These are phyloP conservation scores for Coffea canephora DNA, from an alignment of 257 asterid species.

Conservation along the genomic window DNA sequence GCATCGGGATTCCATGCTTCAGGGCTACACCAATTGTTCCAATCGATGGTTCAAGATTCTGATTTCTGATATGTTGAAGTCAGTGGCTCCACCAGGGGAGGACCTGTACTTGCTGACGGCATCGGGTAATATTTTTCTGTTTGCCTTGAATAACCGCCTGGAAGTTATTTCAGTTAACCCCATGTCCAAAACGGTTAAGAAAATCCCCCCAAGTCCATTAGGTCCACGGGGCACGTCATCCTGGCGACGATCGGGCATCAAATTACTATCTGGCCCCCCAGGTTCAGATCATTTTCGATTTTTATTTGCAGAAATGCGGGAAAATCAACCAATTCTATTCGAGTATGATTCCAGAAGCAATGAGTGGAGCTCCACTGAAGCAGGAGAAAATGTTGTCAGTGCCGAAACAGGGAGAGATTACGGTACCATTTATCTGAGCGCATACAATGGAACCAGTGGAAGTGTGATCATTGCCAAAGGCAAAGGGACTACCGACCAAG, in stretches of 20 bases:
- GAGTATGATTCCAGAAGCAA: slow-evolving; percentile 34
- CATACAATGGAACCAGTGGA: slow-evolving; percentile 29
- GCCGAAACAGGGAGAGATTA: not conserved
- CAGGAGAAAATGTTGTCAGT: slow-evolving; percentile 9
- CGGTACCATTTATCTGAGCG: slow-evolving; percentile 26
- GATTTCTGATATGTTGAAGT: slow-evolving; percentile 30
- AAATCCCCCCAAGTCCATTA: slow-evolving; percentile 40
- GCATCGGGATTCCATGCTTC: slow-evolving; percentile 40
- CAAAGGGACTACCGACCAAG: slow-evolving; percentile 9
- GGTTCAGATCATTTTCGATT: slow-evolving; percentile 27
- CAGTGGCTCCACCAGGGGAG: slow-evolving; percentile 41
- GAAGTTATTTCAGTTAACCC: slow-evolving; percentile 43
- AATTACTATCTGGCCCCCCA: slow-evolving; percentile 27
- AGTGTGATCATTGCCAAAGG: slow-evolving; percentile 32
- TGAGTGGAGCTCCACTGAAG: slow-evolving; percentile 26
- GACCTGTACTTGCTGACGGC: slow-evolving; percentile 46
- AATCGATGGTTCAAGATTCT: slow-evolving; percentile 36
- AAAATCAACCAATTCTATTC: slow-evolving; percentile 25
- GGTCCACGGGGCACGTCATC: slow-evolving; percentile 50
- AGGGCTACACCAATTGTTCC: slow-evolving; percentile 32
- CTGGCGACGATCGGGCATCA: slow-evolving; percentile 48
- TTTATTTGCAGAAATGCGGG: slow-evolving; percentile 33
- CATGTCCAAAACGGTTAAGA: slow-evolving; percentile 27
- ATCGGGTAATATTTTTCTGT: slow-evolving; percentile 38
- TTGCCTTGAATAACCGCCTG: slow-evolving; percentile 39